phyloP scores from a whole-genome alignment of 495 filamentous ascomycete genomes.

The Cladorrhinum samala region DNA sequence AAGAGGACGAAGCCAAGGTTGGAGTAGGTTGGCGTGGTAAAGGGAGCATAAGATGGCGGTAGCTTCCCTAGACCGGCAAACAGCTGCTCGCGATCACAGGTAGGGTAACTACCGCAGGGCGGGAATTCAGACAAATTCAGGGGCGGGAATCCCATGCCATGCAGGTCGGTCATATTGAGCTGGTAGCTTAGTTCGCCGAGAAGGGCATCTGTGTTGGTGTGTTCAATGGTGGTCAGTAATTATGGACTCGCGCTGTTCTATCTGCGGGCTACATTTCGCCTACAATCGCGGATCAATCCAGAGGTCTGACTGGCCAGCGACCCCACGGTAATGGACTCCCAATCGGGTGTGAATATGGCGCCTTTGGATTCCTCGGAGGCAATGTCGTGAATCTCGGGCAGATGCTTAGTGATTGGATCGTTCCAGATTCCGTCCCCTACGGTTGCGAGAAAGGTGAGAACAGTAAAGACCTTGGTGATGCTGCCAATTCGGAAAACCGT shows the following conservation, averaged over 20 bases:
- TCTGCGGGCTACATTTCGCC: background rate
- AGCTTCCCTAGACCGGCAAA: slow-evolving; percentile 28
- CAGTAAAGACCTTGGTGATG: slow-evolving; percentile 45
- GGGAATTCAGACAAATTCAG: slow-evolving; percentile 40
- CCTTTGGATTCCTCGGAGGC: slow-evolving; percentile 29
- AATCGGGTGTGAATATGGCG: slow-evolving; percentile 36
- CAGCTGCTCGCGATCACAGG: slow-evolving; percentile 36
- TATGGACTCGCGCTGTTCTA: background rate
- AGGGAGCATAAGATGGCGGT: slow-evolving; percentile 33
- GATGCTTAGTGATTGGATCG: slow-evolving; percentile 41
- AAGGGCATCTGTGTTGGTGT: slow-evolving; percentile 34
- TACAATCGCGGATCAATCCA: slow-evolving; percentile 43
- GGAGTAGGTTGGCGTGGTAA: slow-evolving; percentile 34
- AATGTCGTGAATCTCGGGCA: slow-evolving; percentile 46
- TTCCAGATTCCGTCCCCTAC: slow-evolving; percentile 34
- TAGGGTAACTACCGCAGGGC: slow-evolving; percentile 35
- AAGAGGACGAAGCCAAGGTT: slow-evolving; percentile 37
- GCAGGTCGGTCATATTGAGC: slow-evolving; percentile 17
- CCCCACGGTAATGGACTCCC: slow-evolving; percentile 51
- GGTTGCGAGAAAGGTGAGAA: slow-evolving; percentile 37
- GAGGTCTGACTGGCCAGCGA: slow-evolving; percentile 49
- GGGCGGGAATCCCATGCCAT: slow-evolving; percentile 27
- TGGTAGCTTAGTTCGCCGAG: slow-evolving; percentile 37
- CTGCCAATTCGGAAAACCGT: slow-evolving; percentile 46
- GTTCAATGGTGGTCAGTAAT: too few relatives aligned